phyloP scores from a whole-genome alignment of 2,329 filamentous ascomycete species.

The Botrytis aclada region DNA sequence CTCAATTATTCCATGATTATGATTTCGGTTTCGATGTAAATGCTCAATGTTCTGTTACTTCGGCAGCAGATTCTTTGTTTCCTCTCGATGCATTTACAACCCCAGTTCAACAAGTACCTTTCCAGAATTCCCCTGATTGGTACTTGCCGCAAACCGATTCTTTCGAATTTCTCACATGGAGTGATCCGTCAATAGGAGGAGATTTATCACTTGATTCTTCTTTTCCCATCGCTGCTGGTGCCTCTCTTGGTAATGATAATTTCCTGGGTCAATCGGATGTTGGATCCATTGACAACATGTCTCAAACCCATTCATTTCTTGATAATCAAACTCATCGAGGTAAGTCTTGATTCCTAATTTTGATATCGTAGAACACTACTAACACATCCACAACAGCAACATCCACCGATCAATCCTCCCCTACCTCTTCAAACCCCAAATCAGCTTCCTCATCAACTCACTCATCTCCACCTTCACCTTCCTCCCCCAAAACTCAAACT shows the following conservation, averaged over 20 bases:
- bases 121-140: conserved; percentile 16
- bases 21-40: conserved; percentile 14
- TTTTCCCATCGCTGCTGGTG: conserved; percentile 12
- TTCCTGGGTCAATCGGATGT: conserved; percentile 15
- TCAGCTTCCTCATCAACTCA: conserved; percentile 1
- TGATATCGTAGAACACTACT: background rate
- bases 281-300: conserved; percentile 10
- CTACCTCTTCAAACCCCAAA: background rate
- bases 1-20: conserved; percentile 9
- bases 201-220: conserved; percentile 7
- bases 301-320: conserved; percentile 17
- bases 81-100: conserved; percentile 1
- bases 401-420: conserved; percentile 9
- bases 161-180: conserved; percentile 12
- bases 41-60: background rate
- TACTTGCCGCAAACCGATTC: conserved; percentile 16
- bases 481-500: conserved; percentile 5
- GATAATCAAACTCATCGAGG: conserved; percentile 1
- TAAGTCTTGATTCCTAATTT: background rate
- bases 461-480: conserved; percentile 11
- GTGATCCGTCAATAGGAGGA: background rate
- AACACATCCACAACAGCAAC: background rate
- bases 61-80: conserved; percentile 1
- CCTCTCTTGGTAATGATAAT: conserved; percentile 14
- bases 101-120: background rate